Conservation (phyloP, 208 protist genomes). For the Leishmania martiniquensis region DNA sequence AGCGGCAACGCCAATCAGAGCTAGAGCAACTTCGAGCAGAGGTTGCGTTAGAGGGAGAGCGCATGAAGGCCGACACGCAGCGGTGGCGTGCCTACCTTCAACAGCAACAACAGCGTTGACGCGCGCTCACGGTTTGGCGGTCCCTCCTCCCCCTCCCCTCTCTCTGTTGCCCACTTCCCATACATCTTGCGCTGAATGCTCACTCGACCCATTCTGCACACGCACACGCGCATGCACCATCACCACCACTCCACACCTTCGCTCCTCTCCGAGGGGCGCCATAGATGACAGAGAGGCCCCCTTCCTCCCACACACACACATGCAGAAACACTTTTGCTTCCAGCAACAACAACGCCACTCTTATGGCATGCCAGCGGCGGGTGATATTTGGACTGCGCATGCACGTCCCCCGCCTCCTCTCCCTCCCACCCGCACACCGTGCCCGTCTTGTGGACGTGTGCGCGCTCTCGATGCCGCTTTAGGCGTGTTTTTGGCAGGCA, state of each 20-base stretch:
- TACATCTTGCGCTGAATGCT: background rate
- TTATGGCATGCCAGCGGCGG: too few species aligned
- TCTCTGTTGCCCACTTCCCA: background rate
- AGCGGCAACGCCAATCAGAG: slow-evolving; percentile 17
- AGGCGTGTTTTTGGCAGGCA: background rate
- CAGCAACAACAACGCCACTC: too few species aligned
- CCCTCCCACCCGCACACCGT: too few species aligned
- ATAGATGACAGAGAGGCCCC: background rate
- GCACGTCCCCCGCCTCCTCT: too few species aligned
- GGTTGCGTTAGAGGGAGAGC: slow-evolving; percentile 49
- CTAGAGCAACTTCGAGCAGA: slow-evolving; percentile 54
- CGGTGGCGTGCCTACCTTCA: slow-evolving; percentile 51
- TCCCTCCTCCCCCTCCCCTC: background rate
- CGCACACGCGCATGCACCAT: background rate
- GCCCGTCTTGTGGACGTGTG: too few species aligned
- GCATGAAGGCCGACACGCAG: slow-evolving; percentile 50
- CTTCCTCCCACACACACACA: background rate
- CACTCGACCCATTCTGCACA: background rate
- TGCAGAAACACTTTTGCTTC: background rate
- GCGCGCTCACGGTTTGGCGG: background rate
- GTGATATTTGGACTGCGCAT: too few species aligned
- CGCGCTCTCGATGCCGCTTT: too few species aligned
- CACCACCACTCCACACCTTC: background rate
- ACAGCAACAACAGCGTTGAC: slow-evolving; percentile 14
- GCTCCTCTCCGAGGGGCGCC: background rate